Conservation (phyloP, 2,329 filamentous ascomycete genomes). For the Neocucurbitaria cava region DNA sequence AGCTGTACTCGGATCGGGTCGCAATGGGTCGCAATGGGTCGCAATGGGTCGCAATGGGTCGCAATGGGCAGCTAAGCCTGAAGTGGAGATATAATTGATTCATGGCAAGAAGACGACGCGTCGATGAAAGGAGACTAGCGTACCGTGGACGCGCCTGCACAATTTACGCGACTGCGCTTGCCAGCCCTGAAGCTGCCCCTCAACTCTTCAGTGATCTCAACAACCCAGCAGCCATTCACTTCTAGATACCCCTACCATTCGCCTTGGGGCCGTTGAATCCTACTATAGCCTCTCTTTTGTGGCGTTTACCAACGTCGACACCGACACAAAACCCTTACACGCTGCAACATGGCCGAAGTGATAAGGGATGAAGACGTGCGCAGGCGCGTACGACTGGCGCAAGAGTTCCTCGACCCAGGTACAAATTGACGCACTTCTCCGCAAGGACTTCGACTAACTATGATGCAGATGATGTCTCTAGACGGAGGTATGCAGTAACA, state of each 20-base stretch:
- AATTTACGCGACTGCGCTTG: conserved; percentile 24
- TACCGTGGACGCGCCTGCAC: conserved; percentile 20
- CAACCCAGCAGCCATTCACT: conserved; percentile 14
- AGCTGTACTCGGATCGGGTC: too few species aligned
- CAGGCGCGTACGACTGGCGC: conserved; percentile 84
- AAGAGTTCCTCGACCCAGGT: conserved; percentile 95
- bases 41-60: not conserved
- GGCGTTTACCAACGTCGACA: not conserved
- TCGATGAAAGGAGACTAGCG: conserved; percentile 21
- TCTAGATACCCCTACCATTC: conserved; percentile 12
- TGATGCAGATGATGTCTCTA: conserved; percentile 61
- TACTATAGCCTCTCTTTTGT: not conserved
- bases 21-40: too few species aligned
- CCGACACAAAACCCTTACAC: not conserved
- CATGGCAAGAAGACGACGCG: conserved; percentile 16
- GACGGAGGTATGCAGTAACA: conserved; percentile 57
- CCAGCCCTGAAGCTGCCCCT: conserved; percentile 27
- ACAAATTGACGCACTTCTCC: conserved; percentile 44
- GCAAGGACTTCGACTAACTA: conserved; percentile 27
- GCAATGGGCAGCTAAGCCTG: conserved; percentile 15
- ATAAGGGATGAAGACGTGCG: conserved; percentile 83
- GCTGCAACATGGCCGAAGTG: conserved; percentile 36
- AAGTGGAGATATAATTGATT: conserved; percentile 24
- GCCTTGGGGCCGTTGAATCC: not conserved
- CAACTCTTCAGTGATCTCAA: conserved; percentile 9